phyloP scores from a whole-genome alignment of 169 alveolate species.

The Plasmodium cynomolgi region DNA sequence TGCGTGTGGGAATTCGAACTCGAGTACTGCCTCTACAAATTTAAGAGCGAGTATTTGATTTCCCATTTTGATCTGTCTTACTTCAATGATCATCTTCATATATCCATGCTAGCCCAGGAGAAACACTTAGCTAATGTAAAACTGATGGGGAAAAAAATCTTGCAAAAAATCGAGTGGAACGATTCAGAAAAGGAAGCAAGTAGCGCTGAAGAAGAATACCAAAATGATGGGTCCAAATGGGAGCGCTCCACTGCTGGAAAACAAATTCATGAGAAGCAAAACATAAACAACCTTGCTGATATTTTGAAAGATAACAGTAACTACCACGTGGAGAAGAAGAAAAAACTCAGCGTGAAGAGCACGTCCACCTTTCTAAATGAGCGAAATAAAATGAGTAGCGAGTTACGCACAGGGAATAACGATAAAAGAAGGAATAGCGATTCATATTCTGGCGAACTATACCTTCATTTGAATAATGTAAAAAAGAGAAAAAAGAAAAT shows the following conservation, averaged over 20 bases:
- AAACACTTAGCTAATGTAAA: constrained; percentile 59
- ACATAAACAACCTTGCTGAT: background rate
- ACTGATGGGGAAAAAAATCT: constrained; percentile 13
- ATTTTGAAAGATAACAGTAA: constrained; percentile 1
- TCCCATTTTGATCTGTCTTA: constrained; percentile 65
- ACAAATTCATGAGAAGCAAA: background rate
- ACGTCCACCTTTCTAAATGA: background rate
- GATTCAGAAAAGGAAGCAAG: constrained; percentile 21
- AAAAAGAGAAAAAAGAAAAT: constrained; percentile 71
- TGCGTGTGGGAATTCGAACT: constrained; percentile 74
- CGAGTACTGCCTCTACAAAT: constrained; percentile 68
- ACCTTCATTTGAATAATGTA: background rate
- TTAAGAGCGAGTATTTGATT: constrained; percentile 53
- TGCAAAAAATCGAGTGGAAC: constrained; percentile 56
- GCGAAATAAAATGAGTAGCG: background rate
- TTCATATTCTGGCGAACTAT: background rate
- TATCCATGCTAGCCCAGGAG: constrained; percentile 61
- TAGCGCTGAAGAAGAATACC: background rate
- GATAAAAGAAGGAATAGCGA: constrained; percentile 15
- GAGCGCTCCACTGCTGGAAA: background rate
- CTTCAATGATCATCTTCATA: constrained; percentile 32
- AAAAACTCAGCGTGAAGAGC: background rate
- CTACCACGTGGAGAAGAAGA: background rate
- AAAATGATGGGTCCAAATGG: background rate
- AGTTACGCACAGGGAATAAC: background rate